Evolutionary conservation across 305 asterid genomes (phyloP).

Genomic region (Stenogyne calaminthoides): DNA sequence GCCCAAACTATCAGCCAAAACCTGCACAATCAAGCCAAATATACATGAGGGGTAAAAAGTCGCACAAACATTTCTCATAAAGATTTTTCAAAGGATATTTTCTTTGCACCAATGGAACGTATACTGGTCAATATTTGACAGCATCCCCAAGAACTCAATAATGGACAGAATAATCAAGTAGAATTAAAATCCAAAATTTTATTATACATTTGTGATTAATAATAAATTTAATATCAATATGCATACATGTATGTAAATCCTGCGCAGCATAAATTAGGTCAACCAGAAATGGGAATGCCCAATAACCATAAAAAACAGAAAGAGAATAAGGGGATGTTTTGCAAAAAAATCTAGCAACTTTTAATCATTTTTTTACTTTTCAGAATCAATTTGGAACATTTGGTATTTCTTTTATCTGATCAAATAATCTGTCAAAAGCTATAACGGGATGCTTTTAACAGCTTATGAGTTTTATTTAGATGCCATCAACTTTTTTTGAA

Average conservation of each 20-base stretch:
- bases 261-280: slow-evolving; percentile 18
- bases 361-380: too few relatives aligned
- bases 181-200: not conserved
- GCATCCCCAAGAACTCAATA: slow-evolving; percentile 1
- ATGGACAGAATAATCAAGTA: not conserved
- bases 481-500: too few relatives aligned
- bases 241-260: not conserved
- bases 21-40: slow-evolving; percentile 55
- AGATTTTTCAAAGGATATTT: not conserved
- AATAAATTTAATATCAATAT: not conserved
- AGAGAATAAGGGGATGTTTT: not conserved
- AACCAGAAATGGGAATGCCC: slow-evolving; percentile 4
- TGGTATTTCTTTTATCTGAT: too few relatives aligned
- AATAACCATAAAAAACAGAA: slow-evolving; percentile 2
- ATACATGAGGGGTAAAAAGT: slow-evolving; percentile 26
- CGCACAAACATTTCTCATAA: not conserved
- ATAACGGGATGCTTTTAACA: too few relatives aligned
- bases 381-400: too few relatives aligned
- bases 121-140: slow-evolving; percentile 2
- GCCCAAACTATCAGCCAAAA: slow-evolving; percentile 84
- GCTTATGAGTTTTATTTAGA: too few relatives aligned
- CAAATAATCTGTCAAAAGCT: too few relatives aligned
- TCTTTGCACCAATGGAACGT: slow-evolving; percentile 1
- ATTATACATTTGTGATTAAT: not conserved
- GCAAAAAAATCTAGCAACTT: too few relatives aligned